Percentiles rank a stretch among this genome's conserved stretches.
Evolutionary conservation across 352 stramenopile genomes (phyloP).

Genomic region (Phytophthora macrochlamydospora): DNA sequence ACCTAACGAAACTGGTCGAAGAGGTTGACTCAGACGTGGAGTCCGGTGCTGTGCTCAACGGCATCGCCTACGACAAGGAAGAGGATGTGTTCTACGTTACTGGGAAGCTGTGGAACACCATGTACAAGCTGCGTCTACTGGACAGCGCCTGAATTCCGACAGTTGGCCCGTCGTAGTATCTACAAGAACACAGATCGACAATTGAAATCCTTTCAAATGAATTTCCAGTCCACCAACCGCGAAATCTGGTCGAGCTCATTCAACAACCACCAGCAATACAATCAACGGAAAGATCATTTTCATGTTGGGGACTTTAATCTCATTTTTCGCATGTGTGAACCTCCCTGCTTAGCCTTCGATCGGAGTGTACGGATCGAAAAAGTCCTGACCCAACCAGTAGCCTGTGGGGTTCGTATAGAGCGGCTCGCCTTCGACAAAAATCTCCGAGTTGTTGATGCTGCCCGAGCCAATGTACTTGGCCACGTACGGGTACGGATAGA

Average conservation of each 20-base stretch:
- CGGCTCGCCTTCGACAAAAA: slow-evolving; percentile 7
- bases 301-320: not conserved
- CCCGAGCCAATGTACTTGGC: slow-evolving; percentile 18
- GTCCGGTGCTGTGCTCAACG: slow-evolving; percentile 90
- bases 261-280: no score
- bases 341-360: slow-evolving; percentile 2
- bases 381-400: slow-evolving; percentile 11
- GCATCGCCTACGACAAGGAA: slow-evolving; percentile 91
- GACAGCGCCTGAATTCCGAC: slow-evolving; percentile 33
- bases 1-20: slow-evolving; percentile 67
- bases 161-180: not conserved
- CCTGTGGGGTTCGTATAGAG: slow-evolving; percentile 22
- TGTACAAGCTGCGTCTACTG: slow-evolving; percentile 89
- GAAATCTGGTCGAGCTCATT: no score
- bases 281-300: not conserved
- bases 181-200: no score
- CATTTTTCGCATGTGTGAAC: not conserved
- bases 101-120: slow-evolving; percentile 91
- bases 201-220: no score
- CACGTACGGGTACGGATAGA: slow-evolving; percentile 13
- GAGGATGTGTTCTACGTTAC: slow-evolving; percentile 93
- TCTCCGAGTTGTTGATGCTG: slow-evolving; percentile 1
- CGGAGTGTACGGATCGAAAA: slow-evolving; percentile 3
- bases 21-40: slow-evolving; percentile 56
- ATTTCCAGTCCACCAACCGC: no score